Evolutionary conservation across 257 asterid genomes (phyloP), one percentile per base, ranked within the genome.

Genomic region (Plectranthus barbatus): DNA sequence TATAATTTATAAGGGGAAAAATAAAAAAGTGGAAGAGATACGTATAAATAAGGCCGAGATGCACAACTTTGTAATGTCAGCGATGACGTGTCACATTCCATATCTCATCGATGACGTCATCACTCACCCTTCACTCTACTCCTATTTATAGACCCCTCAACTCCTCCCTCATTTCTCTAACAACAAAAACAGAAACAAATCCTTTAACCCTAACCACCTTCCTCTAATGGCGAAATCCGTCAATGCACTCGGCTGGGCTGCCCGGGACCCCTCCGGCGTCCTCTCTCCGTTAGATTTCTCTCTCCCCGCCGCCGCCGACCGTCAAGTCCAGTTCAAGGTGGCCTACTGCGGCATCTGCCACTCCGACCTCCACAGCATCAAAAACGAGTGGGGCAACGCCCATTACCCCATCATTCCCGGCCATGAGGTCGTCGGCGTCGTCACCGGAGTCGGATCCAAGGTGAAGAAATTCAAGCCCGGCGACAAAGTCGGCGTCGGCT

Each of bases 301-400:
- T 42, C 64, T 78, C 9, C 64, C 66, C 12, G 24, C 62, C 49
- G 59, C 72, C 17, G 61, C 62, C 56, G 65, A 55, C 4, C 71
- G 50, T 8, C 79, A 77, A 59, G 82, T 77, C 15, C 73, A 69
- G 37, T 57, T 77, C 57, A 77, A 72, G 26, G 46, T 77, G 0
- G 24, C 69, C 13, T 80, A 70, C 44, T 80, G 85, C 48, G 85
- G 85, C 34, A 55, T 80, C 39, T 80, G 85, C 66, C 81, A 76
- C 21, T 73, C 82, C 14, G 85, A 80, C 44, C 78, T 76, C 37
- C 81, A 76, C 41, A 3, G 14, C 36, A 36, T 63, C 55, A 76
- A 55, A 20, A 73, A 79, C 58, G 79, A 76, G 0, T 67, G 61
- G 79, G 79, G 71, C 9, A 3, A 26, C 71, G 6, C 77, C 9